phyloP scores from a whole-genome alignment of 352 stramenopile genomes.

The Phytophthora megakarya region DNA sequence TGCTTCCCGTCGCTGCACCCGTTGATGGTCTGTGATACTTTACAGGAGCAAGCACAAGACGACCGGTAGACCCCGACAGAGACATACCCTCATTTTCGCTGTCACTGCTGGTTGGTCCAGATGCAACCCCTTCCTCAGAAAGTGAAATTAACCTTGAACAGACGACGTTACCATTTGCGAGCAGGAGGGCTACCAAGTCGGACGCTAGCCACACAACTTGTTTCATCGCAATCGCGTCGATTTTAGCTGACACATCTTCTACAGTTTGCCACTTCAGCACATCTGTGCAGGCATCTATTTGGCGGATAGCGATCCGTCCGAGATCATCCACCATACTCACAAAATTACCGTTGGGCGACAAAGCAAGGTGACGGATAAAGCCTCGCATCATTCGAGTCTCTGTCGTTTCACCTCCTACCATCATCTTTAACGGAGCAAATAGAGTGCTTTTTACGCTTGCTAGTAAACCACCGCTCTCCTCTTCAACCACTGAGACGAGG shows the following conservation, averaged over 20 bases:
- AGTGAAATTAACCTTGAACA: constrained; percentile 22
- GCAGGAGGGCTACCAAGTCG: constrained; percentile 29
- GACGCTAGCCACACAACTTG: constrained; percentile 32
- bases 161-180: constrained; percentile 24
- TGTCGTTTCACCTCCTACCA: constrained; percentile 33
- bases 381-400: constrained; percentile 28
- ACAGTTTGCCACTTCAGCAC: constrained; percentile 60
- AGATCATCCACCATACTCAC: constrained; percentile 60
- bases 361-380: constrained; percentile 47
- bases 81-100: constrained; percentile 22
- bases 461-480: constrained; percentile 24
- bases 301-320: constrained; percentile 51
- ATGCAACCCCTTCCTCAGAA: constrained; percentile 15
- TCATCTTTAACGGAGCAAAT: constrained; percentile 46
- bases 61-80: background rate
- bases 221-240: constrained; percentile 14
- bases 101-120: background rate
- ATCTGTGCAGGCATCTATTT: constrained; percentile 68
- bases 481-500: background rate
- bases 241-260: constrained; percentile 1
- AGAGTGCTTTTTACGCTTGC: constrained; percentile 36
- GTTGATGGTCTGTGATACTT: constrained; percentile 17
- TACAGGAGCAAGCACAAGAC: constrained; percentile 16
- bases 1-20: background rate
- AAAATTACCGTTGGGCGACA: constrained; percentile 55